Evolutionary conservation across 1,139 yeast genomes (phyloP).

Genomic region (Hemisphaericaspora subhashii): DNA sequence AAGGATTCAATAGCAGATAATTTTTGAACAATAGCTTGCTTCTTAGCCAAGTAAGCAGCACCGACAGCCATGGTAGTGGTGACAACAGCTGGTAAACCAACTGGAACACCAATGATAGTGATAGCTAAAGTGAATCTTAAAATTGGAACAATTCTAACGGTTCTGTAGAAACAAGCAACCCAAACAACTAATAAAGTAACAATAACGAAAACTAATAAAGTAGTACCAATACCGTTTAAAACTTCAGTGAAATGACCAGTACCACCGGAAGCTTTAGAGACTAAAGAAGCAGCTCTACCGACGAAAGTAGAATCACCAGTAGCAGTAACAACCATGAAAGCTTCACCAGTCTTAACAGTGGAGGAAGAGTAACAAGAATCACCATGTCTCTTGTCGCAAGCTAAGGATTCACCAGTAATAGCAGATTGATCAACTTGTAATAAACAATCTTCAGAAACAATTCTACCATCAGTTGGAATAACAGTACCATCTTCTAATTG

Average conservation of each 20-base stretch:
- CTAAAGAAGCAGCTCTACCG: constrained; percentile 96
- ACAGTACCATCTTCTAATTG: constrained; percentile 94
- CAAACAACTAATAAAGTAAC: constrained; percentile 86
- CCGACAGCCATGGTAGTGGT: constrained; percentile 99
- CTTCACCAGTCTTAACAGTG: constrained; percentile 96
- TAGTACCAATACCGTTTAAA: constrained; percentile 95
- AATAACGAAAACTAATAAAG: constrained; percentile 85
- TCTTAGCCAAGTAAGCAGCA: constrained; percentile 98
- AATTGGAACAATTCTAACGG: constrained; percentile 83
- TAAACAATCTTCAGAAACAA: constrained; percentile 84
- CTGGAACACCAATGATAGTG: constrained; percentile 99
- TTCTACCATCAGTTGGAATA: constrained; percentile 94
- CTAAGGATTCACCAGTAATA: constrained; percentile 96
- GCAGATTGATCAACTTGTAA: constrained; percentile 97
- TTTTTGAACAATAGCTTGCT: constrained; percentile 97
- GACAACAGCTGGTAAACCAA: constrained; percentile 99
- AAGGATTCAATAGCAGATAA: constrained; percentile 97
- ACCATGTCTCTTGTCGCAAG: constrained; percentile 90
- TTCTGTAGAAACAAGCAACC: constrained; percentile 95
- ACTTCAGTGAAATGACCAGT: constrained; percentile 97
- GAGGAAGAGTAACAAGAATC: constrained; percentile 92
- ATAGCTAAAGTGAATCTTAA: constrained; percentile 94
- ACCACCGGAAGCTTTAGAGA: constrained; percentile 93
- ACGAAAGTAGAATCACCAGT: constrained; percentile 93
- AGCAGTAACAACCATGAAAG: constrained; percentile 91